phyloP scores from a whole-genome alignment of 2,329 filamentous ascomycete species.

The Aaosphaeria pasadenensis region DNA sequence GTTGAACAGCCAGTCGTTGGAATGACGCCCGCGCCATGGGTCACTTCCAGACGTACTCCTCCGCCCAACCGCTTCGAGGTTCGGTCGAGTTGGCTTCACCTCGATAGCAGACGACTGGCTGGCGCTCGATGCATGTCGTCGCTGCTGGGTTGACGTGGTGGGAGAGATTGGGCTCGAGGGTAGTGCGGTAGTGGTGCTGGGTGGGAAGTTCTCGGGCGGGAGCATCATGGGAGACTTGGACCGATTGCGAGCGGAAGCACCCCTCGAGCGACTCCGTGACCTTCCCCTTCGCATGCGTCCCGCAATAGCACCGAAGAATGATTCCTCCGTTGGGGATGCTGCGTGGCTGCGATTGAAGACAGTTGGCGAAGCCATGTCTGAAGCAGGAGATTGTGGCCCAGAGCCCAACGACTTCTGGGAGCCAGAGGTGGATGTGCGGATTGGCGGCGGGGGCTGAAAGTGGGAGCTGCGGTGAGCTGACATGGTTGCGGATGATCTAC shows the following conservation, averaged over 20 bases:
- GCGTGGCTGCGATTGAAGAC: slow-evolving; percentile 13
- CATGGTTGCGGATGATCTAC: slow-evolving; percentile 13
- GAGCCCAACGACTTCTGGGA: slow-evolving; percentile 27
- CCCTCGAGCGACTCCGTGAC: slow-evolving; percentile 31
- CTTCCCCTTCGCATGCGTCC: slow-evolving; percentile 29
- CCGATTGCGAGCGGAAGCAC: slow-evolving; percentile 17
- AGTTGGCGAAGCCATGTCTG: slow-evolving; percentile 17
- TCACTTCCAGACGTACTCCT: slow-evolving; percentile 30
- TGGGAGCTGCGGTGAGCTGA: slow-evolving; percentile 15
- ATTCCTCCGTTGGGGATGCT: slow-evolving; percentile 24
- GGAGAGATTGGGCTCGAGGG: slow-evolving; percentile 10
- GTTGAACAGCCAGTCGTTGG: slow-evolving; percentile 39
- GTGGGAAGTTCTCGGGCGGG: slow-evolving; percentile 21
- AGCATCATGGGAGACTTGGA: slow-evolving; percentile 30
- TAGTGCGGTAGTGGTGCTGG: slow-evolving; percentile 5
- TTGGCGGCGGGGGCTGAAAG: slow-evolving; percentile 27
- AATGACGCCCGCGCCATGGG: slow-evolving; percentile 36
- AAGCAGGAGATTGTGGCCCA: slow-evolving; percentile 17
- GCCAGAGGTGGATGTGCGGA: slow-evolving; percentile 26
- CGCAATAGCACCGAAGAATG: slow-evolving; percentile 36
- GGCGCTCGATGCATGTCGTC: slow-evolving; percentile 16
- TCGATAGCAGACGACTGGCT: slow-evolving; percentile 17
- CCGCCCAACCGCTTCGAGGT: slow-evolving; percentile 19
- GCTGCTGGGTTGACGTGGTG: slow-evolving; percentile 11
- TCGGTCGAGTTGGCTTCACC: slow-evolving; percentile 15